phyloP scores from a whole-genome alignment of 2,329 filamentous ascomycete species.

The Colletotrichum abscissum region DNA sequence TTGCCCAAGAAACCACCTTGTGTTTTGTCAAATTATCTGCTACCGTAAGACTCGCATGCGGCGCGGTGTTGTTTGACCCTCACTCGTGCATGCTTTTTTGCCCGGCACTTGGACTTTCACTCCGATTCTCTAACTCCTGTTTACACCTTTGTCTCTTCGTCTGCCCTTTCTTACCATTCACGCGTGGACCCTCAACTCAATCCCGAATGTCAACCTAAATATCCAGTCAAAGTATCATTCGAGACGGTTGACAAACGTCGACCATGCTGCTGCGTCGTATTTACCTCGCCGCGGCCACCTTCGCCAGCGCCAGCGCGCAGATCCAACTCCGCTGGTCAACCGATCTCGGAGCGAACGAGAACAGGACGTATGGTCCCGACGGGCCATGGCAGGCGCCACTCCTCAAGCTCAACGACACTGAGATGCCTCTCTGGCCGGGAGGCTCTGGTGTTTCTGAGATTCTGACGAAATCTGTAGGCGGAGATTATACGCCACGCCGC shows the following conservation, averaged over 20 bases:
- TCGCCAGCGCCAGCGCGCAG: background rate
- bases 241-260: background rate
- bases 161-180: background rate
- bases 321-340: constrained; percentile 4
- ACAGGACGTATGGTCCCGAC: constrained; percentile 1
- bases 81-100: background rate
- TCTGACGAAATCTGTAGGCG: background rate
- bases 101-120: background rate
- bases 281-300: background rate
- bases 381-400: constrained; percentile 21
- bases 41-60: background rate
- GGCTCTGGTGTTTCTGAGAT: background rate
- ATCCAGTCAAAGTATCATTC: background rate
- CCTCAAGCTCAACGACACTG: background rate
- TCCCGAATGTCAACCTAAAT: background rate
- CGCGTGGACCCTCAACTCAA: background rate
- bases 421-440: constrained; percentile 5
- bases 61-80: background rate
- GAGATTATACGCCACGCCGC: background rate
- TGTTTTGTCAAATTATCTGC: background rate
- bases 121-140: background rate
- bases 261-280: background rate
- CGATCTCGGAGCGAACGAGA: background rate
- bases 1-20: too few relatives aligned
- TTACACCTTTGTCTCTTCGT: background rate